These are phyloP conservation scores for Alisma plantagoaquatica DNA, from an alignment of 106 monocot genomes.

Conservation along the genomic window DNA sequence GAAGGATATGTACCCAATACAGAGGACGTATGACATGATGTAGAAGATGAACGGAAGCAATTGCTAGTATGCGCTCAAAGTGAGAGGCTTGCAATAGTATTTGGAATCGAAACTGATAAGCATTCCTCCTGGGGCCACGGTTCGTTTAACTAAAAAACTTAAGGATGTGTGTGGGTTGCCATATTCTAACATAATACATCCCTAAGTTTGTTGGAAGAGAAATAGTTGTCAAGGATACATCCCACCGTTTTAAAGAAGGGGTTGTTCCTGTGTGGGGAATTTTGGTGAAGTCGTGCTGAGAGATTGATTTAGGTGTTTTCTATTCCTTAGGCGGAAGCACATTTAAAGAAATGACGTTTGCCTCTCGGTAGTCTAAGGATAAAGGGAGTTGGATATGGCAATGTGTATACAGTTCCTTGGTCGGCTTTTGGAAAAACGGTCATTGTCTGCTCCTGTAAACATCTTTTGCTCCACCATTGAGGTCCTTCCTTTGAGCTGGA, in stretches of 20 bases:
- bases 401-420: too few species aligned
- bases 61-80: slow-evolving; percentile 50
- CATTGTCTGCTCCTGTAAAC: too few species aligned
- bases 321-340: too few species aligned
- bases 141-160: slow-evolving; percentile 78
- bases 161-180: slow-evolving; percentile 74
- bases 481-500: too few species aligned
- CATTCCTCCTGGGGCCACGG: slow-evolving; percentile 49
- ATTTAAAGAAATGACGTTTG: too few species aligned
- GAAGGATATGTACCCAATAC: slow-evolving; percentile 68
- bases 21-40: slow-evolving; percentile 57
- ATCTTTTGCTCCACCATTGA: too few species aligned
- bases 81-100: slow-evolving; percentile 81
- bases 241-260: slow-evolving; percentile 54
- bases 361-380: too few species aligned
- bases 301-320: too few species aligned
- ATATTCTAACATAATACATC: slow-evolving; percentile 53
- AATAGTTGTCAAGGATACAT: slow-evolving; percentile 75
- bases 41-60: slow-evolving; percentile 80
- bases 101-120: slow-evolving; percentile 84
- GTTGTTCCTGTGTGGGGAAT: slow-evolving; percentile 38
- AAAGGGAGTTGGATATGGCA: too few species aligned
- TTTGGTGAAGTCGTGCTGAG: slow-evolving; percentile 22
- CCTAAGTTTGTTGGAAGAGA: slow-evolving; percentile 69
- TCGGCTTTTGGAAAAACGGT: too few species aligned